phyloP scores from a whole-genome alignment of 2,329 filamentous ascomycete genomes.

The Cladosporium sphaerospermum region DNA sequence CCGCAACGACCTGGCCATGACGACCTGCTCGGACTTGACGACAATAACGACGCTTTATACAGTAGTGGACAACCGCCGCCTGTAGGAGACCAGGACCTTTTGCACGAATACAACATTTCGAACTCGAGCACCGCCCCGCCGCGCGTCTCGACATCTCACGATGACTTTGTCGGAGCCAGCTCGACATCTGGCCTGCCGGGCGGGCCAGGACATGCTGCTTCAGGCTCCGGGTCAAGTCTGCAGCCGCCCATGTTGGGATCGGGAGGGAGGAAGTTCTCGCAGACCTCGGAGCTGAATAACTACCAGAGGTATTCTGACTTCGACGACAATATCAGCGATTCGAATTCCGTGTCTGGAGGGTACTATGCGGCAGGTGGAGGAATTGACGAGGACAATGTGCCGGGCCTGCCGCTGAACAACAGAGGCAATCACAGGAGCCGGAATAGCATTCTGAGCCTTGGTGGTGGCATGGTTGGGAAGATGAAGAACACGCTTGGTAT shows the following conservation, averaged over 20 bases:
- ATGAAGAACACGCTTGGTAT: constrained; percentile 90
- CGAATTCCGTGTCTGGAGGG: constrained; percentile 27
- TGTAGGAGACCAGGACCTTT: constrained; percentile 73
- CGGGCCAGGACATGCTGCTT: constrained; percentile 34
- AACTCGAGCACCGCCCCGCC: constrained; percentile 56
- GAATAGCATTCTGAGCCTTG: constrained; percentile 82
- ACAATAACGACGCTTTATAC: constrained; percentile 62
- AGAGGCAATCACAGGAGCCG: constrained; percentile 49
- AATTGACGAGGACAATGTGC: constrained; percentile 50
- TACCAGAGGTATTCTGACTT: constrained; percentile 89
- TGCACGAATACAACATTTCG: constrained; percentile 68
- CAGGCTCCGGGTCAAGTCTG: constrained; percentile 26
- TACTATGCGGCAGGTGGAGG: constrained; percentile 69
- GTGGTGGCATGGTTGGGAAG: constrained; percentile 77
- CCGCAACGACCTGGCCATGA: constrained; percentile 39
- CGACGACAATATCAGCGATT: constrained; percentile 51
- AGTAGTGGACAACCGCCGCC: constrained; percentile 68
- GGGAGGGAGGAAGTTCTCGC: constrained; percentile 51
- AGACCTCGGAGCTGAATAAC: constrained; percentile 77
- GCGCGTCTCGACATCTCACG: constrained; percentile 85
- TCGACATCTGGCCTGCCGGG: constrained; percentile 40
- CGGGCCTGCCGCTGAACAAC: constrained; percentile 49
- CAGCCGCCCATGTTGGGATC: constrained; percentile 34
- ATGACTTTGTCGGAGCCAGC: constrained; percentile 75
- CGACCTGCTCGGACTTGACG: constrained; percentile 61